Evolutionary conservation across 2,329 filamentous ascomycete species (phyloP).

Genomic region (Exserohilum turcica): DNA sequence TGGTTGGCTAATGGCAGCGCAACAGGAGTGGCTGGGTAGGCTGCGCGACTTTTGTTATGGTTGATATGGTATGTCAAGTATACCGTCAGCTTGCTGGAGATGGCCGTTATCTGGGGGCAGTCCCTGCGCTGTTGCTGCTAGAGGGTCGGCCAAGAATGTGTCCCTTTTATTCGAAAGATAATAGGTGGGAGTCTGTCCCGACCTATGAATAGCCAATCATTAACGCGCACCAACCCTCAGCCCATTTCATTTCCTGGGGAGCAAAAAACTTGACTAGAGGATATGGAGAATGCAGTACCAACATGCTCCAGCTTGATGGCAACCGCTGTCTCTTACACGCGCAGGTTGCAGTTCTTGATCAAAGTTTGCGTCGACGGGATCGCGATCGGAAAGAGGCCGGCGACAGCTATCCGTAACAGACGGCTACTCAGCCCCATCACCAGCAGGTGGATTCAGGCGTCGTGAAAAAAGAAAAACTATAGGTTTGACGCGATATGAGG

Average conservation of each 20-base stretch:
- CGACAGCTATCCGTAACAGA: not conserved
- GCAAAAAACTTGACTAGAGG: not conserved
- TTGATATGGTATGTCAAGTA: not conserved
- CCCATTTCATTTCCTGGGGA: not conserved
- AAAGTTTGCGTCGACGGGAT: constrained; percentile 5
- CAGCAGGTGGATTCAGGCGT: not conserved
- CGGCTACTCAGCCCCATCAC: not conserved
- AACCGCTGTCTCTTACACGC: not conserved
- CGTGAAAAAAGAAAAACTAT: not conserved
- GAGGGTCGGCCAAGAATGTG: not conserved
- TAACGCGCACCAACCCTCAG: not conserved
- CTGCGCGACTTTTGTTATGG: not conserved
- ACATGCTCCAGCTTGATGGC: not conserved
- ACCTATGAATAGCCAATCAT: not conserved
- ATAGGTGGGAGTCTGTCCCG: constrained; percentile 1
- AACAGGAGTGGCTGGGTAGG: not conserved
- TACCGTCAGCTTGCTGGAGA: not conserved
- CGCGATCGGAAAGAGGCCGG: constrained; percentile 3
- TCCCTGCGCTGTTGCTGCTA: not conserved
- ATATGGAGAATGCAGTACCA: not conserved
- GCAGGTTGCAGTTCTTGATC: constrained; percentile 4
- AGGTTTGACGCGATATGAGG: not conserved
- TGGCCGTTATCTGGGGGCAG: not conserved
- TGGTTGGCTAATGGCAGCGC: not conserved
- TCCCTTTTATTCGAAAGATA: not conserved